Evolutionary conservation across 1,284 basidiomycete species (phyloP), one percentile per base, ranked within the genome.

Genomic region (Cutaneotrichosporon sp.): DNA sequence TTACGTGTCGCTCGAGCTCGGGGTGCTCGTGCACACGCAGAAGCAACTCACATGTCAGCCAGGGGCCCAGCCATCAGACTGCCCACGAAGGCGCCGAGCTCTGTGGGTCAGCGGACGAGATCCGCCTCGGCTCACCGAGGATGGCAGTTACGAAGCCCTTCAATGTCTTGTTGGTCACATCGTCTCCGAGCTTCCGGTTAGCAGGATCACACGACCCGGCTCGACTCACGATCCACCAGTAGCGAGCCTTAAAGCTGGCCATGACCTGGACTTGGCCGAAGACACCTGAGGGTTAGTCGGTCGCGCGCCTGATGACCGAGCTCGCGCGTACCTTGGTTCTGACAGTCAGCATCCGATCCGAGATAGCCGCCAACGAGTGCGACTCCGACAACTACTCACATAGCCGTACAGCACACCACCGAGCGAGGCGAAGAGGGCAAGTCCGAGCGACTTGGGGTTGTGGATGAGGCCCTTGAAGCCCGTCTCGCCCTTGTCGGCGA

Each of bases 251-350:
- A 56, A 79, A 75, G n/a, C 63, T 63, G n/a, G 54, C 52, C 73
- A 77, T 77, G 51, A 79, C 78, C 58, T 79, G 78, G 10, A 79
- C 78, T 60, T 72, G 71, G 50, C 72, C 69, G 57, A 78, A 78
- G 20, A 78, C 76, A 69, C 75, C 76, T 62, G 73, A 54, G 18
- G 7, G 22, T 42, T 22, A 45, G 51, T 45, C 4, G 43, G 51
- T 22, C 22, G 47, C 56, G 14, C 4, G 1, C n/a, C n/a, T 27
- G 49, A 20, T n/a, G 16, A 54, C 16, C 53, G 43, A 20, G 31
- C 10, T 52, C 18, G 25, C 27, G 18, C 52, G 58, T 29, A 31
- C 47, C 47, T 50, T 50, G 47, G 27, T 50, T 50, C 47, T 50
- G 47, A 13, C 6, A n/a, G 27, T 50, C 25, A 50, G 47, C 47